These are phyloP conservation scores for Aegilops bicornis DNA, from an alignment of 176 grass and related monocot genomes.

Conservation along the genomic window DNA sequence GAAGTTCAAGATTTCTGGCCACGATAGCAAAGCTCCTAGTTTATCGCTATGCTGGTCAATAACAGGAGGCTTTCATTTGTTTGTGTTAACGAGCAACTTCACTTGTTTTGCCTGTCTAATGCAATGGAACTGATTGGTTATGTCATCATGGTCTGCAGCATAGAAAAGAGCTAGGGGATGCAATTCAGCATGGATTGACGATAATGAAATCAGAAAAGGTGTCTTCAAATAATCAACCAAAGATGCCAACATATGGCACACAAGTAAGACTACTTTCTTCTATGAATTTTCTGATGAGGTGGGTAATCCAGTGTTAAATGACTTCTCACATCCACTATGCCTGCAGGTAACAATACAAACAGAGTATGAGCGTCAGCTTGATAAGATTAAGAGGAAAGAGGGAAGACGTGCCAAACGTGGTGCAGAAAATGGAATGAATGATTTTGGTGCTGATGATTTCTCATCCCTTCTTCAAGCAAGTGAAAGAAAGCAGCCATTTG, in stretches of 20 bases:
- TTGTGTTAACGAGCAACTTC: not conserved
- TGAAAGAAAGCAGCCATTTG: conserved; percentile 82
- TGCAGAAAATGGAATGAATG: conserved; percentile 55
- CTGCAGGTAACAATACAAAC: conserved; percentile 87
- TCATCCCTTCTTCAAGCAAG: conserved; percentile 79
- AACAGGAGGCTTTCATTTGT: conserved; percentile 12
- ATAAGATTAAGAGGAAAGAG: conserved; percentile 93
- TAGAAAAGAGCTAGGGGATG: conserved; percentile 81
- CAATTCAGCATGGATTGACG: conserved; percentile 82
- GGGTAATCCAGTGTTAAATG: conserved; percentile 14
- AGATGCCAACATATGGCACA: conserved; percentile 98
- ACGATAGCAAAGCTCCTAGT: conserved; percentile 9
- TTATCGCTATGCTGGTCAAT: not conserved
- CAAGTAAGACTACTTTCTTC: conserved; percentile 55
- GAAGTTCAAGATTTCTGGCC: not conserved
- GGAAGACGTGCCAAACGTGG: conserved; percentile 72
- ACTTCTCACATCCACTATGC: conserved; percentile 21
- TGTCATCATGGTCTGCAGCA: conserved; percentile 50
- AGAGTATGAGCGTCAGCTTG: conserved; percentile 83
- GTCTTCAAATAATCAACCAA: conserved; percentile 74
- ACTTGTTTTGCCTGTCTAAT: not conserved
- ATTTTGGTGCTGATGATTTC: conserved; percentile 70
- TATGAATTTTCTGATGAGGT: conserved; percentile 7
- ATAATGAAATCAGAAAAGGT: conserved; percentile 92
- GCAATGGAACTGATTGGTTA: conserved; percentile 24